Evolutionary conservation across 2,329 filamentous ascomycete species (phyloP).

Genomic region (Fusarium chlamydosporum): DNA sequence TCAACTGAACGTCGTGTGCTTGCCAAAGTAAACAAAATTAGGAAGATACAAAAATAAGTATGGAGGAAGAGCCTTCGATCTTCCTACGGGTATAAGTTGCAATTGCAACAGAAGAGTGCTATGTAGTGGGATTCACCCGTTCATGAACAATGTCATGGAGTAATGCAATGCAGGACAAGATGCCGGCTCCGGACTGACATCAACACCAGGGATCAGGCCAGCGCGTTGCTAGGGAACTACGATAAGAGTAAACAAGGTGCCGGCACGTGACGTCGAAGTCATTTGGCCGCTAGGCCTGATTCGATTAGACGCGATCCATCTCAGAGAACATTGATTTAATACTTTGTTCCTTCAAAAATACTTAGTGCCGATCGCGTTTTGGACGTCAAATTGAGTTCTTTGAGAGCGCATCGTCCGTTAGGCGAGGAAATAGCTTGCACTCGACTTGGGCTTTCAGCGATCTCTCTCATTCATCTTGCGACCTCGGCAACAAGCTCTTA

Average conservation of each 20-base stretch:
- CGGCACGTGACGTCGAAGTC: conserved; percentile 42
- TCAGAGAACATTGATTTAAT: conserved; percentile 18
- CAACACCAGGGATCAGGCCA: conserved; percentile 39
- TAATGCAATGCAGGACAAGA: conserved; percentile 41
- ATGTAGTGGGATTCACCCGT: conserved; percentile 42
- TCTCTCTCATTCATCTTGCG: not conserved
- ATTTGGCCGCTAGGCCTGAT: conserved; percentile 27
- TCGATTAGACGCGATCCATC: conserved; percentile 31
- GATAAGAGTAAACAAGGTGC: conserved; percentile 50
- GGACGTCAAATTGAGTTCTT: conserved; percentile 10
- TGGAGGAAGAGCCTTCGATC: conserved; percentile 5
- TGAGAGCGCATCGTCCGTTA: not conserved
- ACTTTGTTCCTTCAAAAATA: conserved; percentile 17
- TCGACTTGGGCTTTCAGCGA: not conserved
- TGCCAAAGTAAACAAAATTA: conserved; percentile 48
- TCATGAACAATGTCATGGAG: conserved; percentile 49
- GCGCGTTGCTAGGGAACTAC: conserved; percentile 50
- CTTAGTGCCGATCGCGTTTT: conserved; percentile 23
- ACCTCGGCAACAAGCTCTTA: not conserved
- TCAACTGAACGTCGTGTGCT: conserved; percentile 28
- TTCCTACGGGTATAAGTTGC: conserved; percentile 27
- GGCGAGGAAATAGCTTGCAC: not conserved
- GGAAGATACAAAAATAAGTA: conserved; percentile 15
- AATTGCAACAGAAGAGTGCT: conserved; percentile 47
- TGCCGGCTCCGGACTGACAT: conserved; percentile 35